Evolutionary conservation across 768 basidiomycete genomes (phyloP), one percentile per base, ranked within the genome.

Genomic region (Russula emetica): DNA sequence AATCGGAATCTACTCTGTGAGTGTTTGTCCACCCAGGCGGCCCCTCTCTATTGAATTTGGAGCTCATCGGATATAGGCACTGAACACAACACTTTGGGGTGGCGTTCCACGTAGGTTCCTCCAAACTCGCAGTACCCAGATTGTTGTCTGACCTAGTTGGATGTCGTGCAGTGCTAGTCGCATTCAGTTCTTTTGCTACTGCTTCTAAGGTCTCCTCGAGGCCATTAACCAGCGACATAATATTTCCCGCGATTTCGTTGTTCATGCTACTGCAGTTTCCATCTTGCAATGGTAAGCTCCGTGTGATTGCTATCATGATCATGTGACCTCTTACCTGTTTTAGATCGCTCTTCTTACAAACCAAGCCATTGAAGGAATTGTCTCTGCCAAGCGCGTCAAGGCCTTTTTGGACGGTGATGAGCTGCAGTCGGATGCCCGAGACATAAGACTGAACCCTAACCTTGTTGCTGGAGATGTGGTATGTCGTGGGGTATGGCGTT

Each of bases 241-340:
- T 98, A 67, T 98, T 98, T 81, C 96, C 96, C n/a, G 86, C 92
- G 0, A 94, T 98, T 66, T 88, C 92, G 0, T 76, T 95, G 34
- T 95, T 94, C 77, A 87, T 91, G 84, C 78, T 96, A 0, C 77
- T 96, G 34, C 85, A 88, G 62, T 94, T 94, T 75, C 93, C 93
- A n/a, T 1, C 78, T 95, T 26, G 88, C 83, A 2, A 90, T 92
- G 89, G 88, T 88, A 72, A 8, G 44, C 45, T 51, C 52, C 45
- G 40, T 63, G 38, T 63, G 34, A 51, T 32, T 38, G 4, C 32
- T 0, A 26, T 24, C 58, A 34, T 40, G 52, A 26, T 24, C 59
- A 32, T 40, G 52, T 52, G 55, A 40, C 28, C 1, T n/a, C 56
- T 49, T 9, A 50, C 4, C 30, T 5, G 1, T 38, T n/a, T 20